phyloP scores from a whole-genome alignment of 768 basidiomycete species.

The Dentipellis sp. region DNA sequence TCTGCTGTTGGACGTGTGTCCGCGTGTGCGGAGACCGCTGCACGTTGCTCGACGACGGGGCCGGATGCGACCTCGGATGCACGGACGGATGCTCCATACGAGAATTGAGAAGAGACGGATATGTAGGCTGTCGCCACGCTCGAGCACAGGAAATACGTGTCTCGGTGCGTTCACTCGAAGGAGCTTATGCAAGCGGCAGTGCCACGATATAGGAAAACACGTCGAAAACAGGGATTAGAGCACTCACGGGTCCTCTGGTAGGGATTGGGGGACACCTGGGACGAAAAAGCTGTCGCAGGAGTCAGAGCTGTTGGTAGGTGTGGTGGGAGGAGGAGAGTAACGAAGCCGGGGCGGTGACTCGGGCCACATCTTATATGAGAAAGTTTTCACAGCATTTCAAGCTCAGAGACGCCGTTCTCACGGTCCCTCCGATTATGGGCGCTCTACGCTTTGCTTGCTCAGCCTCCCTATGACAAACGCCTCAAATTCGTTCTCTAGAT shows the following conservation, averaged over 20 bases:
- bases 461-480: neutral
- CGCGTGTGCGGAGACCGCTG: slow-evolving; percentile 1
- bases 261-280: slow-evolving; percentile 5
- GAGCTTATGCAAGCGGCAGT: slow-evolving; percentile 9
- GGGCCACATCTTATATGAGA: slow-evolving; percentile 7
- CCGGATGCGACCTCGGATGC: slow-evolving; percentile 5
- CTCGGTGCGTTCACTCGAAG: neutral
- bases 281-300: slow-evolving; percentile 5
- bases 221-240: slow-evolving; percentile 13
- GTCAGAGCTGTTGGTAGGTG: neutral
- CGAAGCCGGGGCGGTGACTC: slow-evolving; percentile 8
- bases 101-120: slow-evolving; percentile 3
- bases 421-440: neutral
- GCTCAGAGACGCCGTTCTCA: slow-evolving; percentile 6
- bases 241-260: slow-evolving; percentile 12
- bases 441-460: neutral
- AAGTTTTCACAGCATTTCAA: slow-evolving; percentile 11
- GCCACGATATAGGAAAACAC: slow-evolving; percentile 13
- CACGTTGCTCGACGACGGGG: slow-evolving; percentile 9
- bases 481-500: neutral
- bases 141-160: slow-evolving; percentile 1
- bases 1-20: slow-evolving; percentile 6
- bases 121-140: neutral
- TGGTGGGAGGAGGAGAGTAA: slow-evolving; percentile 1
- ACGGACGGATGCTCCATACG: slow-evolving; percentile 9